Percentiles rank a stretch among this genome's conserved stretches.
phyloP scores from a whole-genome alignment of 148 eudicot genomes.

The Pouteria glomerata region DNA sequence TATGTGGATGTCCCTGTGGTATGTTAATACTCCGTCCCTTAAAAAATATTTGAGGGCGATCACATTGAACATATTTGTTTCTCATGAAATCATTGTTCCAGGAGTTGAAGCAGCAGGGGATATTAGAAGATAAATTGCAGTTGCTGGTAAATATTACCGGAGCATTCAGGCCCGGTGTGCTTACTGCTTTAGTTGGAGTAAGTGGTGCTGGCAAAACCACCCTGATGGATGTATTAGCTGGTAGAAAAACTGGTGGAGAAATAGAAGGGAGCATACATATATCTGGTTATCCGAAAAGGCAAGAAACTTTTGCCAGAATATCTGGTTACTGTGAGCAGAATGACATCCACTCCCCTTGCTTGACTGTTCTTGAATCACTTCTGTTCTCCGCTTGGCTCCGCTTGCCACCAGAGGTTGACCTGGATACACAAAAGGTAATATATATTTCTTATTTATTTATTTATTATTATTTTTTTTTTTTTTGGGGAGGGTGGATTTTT shows the following conservation, averaged over 20 bases:
- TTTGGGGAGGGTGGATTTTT: too few species aligned
- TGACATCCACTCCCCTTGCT: constrained; percentile 96
- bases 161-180: constrained; percentile 95
- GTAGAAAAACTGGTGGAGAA: constrained; percentile 93
- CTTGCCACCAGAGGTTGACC: constrained; percentile 64
- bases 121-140: constrained; percentile 71
- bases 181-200: constrained; percentile 95
- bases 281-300: constrained; percentile 92
- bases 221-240: constrained; percentile 96
- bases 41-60: neutral
- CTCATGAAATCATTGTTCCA: constrained; percentile 24
- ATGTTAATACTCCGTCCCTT: constrained; percentile 20
- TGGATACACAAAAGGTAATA: constrained; percentile 72
- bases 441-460: neutral
- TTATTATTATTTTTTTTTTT: neutral
- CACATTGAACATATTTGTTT: neutral
- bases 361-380: constrained; percentile 91
- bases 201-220: constrained; percentile 99
- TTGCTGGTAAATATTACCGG: constrained; percentile 76
- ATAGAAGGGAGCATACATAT: constrained; percentile 79
- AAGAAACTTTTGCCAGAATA: constrained; percentile 95
- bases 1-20: constrained; percentile 95
- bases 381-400: constrained; percentile 96
- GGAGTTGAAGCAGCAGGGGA: constrained; percentile 96
- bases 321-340: constrained; percentile 99